phyloP scores from a whole-genome alignment of 345 rosid species.

The Aethionema arabicum region DNA sequence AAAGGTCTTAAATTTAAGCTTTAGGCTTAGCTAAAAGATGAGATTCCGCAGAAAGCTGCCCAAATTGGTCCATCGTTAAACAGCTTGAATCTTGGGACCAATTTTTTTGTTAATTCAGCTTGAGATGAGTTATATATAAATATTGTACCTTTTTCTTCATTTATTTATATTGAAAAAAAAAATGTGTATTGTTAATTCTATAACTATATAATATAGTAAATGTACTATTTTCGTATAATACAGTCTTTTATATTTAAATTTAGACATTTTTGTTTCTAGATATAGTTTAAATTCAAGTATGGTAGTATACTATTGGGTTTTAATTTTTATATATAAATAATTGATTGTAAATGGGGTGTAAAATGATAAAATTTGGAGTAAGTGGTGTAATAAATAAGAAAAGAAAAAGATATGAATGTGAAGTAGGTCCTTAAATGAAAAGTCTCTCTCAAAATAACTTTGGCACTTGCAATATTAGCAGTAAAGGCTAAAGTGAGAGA shows the following conservation, averaged over 20 bases:
- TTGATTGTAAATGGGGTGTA: background rate
- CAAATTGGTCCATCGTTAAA: slow-evolving; percentile 34
- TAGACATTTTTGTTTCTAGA: too few relatives aligned
- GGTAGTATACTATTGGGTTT: too few relatives aligned
- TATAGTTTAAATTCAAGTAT: too few relatives aligned
- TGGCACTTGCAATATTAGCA: slow-evolving; percentile 32
- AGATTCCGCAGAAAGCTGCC: slow-evolving; percentile 34
- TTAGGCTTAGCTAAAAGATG: slow-evolving; percentile 31
- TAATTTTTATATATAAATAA: too few relatives aligned
- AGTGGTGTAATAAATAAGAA: slow-evolving; percentile 15
- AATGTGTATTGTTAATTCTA: too few relatives aligned
- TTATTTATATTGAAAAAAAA: slow-evolving; percentile 1
- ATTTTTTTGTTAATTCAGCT: background rate
- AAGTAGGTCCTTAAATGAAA: slow-evolving; percentile 35
- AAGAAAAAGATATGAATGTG: slow-evolving; percentile 21
- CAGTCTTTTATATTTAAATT: too few relatives aligned
- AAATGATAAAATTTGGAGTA: slow-evolving; percentile 10
- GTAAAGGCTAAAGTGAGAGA: slow-evolving; percentile 29
- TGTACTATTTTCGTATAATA: too few relatives aligned
- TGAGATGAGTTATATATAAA: slow-evolving; percentile 29
- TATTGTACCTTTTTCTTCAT: slow-evolving; percentile 2
- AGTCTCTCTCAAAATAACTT: slow-evolving; percentile 36
- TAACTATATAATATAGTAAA: too few relatives aligned
- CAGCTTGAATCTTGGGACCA: slow-evolving; percentile 40
- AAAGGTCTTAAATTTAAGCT: slow-evolving; percentile 33